A percentile compares a stretch with the other conserved stretches of the same genome.
Conservation (phyloP, 805 yeast species). For the Kuraishia cidri region DNA sequence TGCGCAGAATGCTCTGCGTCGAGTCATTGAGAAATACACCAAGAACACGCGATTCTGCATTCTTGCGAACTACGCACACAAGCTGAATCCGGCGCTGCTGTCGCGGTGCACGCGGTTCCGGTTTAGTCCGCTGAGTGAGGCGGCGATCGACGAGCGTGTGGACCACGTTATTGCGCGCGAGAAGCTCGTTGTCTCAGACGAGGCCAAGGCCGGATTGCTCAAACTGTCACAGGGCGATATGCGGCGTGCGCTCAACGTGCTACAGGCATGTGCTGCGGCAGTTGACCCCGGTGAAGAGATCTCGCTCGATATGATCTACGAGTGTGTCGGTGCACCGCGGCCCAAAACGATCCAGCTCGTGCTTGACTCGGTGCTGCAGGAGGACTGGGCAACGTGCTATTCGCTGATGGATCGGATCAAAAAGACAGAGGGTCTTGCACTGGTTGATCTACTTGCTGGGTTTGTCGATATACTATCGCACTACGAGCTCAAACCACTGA, state of each 20-base stretch:
- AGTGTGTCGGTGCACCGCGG: constrained; percentile 93
- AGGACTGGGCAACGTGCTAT: constrained; percentile 80
- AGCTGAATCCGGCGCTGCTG: constrained; percentile 86
- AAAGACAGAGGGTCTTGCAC: constrained; percentile 73
- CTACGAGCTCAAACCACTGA: constrained; percentile 54
- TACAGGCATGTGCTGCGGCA: constrained; percentile 91
- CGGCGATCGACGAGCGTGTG: constrained; percentile 62
- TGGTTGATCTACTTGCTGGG: constrained; percentile 76
- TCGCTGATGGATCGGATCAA: constrained; percentile 60
- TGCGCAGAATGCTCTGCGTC: constrained; percentile 75
- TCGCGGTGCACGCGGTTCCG: constrained; percentile 95
- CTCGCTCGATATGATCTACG: constrained; percentile 71
- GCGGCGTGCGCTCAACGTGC: constrained; percentile 88
- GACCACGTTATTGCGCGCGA: constrained; percentile 65
- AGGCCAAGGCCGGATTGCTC: constrained; percentile 60
- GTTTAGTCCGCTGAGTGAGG: constrained; percentile 69
- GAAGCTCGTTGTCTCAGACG: constrained; percentile 42
- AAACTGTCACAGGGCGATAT: constrained; percentile 86
- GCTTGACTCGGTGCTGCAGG: constrained; percentile 68
- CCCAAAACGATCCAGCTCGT: constrained; percentile 77
- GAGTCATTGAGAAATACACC: constrained; percentile 87
- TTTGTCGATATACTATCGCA: constrained; percentile 61
- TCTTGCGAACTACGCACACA: constrained; percentile 92
- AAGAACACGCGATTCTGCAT: constrained; percentile 94
- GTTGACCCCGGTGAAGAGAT: constrained; percentile 46